Conservation (phyloP, 441 rosid genomes). For the Manihot esculenta region DNA sequence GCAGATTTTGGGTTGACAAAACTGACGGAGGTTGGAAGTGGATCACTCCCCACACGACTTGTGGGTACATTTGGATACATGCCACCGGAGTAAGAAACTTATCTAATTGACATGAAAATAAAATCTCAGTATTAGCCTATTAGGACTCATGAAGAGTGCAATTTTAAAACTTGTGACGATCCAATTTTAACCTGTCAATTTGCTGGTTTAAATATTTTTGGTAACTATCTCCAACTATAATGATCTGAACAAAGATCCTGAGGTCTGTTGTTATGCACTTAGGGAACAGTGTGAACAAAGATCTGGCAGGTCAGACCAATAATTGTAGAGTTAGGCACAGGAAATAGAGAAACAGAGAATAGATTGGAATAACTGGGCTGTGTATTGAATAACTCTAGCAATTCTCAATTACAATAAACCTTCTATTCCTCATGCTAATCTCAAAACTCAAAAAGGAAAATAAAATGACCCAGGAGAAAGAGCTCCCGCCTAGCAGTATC, state of each 20-base stretch:
- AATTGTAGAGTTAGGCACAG: too few relatives aligned
- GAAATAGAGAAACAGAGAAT: too few relatives aligned
- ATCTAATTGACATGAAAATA: neutral
- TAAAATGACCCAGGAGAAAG: too few relatives aligned
- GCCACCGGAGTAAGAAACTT: constrained; percentile 89
- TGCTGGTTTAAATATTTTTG: neutral
- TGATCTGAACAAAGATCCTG: constrained; percentile 1
- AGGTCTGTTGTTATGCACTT: neutral
- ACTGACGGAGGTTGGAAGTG: constrained; percentile 77
- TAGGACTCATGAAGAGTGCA: neutral
- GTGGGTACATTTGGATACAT: constrained; percentile 99
- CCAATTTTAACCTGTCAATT: neutral
- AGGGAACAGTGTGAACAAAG: neutral
- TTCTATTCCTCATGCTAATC: too few relatives aligned
- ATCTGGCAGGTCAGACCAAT: too few relatives aligned
- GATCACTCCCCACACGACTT: constrained; percentile 71
- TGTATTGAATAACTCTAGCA: too few relatives aligned
- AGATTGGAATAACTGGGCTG: too few relatives aligned
- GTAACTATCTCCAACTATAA: neutral
- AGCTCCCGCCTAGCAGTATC: too few relatives aligned
- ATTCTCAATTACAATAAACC: too few relatives aligned
- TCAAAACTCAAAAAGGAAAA: too few relatives aligned
- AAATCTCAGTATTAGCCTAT: neutral
- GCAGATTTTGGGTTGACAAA: constrained; percentile 96
- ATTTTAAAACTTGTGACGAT: too few relatives aligned